Evolutionary conservation across 257 asterid genomes (phyloP).

Genomic region (Cynanchum wilfordii): DNA sequence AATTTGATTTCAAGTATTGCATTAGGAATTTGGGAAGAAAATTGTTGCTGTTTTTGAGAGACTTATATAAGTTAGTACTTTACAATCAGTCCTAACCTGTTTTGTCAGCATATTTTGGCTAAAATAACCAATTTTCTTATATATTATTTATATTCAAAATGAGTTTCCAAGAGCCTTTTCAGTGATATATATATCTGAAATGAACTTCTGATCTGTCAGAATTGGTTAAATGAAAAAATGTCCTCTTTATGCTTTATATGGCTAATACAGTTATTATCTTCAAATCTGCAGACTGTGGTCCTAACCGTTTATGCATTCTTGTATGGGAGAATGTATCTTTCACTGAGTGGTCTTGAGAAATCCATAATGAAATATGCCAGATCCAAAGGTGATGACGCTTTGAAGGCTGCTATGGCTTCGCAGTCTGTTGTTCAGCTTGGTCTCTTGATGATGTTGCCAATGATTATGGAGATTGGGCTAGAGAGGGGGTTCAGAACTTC

Average conservation of each 20-base stretch:
- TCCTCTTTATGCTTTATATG: background rate
- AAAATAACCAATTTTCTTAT: too few species aligned
- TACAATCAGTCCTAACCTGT: too few species aligned
- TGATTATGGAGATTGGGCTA: slow-evolving; percentile 97
- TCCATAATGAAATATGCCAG: slow-evolving; percentile 63
- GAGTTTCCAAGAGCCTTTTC: background rate
- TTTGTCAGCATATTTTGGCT: too few species aligned
- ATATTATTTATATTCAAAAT: background rate
- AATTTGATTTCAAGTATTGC: background rate
- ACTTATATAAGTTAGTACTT: too few species aligned
- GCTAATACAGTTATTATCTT: slow-evolving; percentile 3
- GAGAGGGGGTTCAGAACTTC: slow-evolving; percentile 94
- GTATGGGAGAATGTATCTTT: slow-evolving; percentile 82
- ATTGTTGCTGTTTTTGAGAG: background rate
- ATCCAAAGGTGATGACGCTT: slow-evolving; percentile 60
- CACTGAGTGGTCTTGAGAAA: slow-evolving; percentile 82
- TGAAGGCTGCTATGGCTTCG: slow-evolving; percentile 79
- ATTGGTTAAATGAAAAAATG: background rate
- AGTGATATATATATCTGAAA: background rate
- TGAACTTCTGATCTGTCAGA: background rate
- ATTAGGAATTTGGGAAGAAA: background rate
- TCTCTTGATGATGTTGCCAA: slow-evolving; percentile 78
- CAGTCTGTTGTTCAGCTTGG: slow-evolving; percentile 93
- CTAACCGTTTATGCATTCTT: slow-evolving; percentile 82
- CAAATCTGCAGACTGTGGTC: slow-evolving; percentile 67